Evolutionary conservation across 306 rosid genomes (phyloP), one percentile per base, ranked within the genome.

Genomic region (Lupinus albus): DNA sequence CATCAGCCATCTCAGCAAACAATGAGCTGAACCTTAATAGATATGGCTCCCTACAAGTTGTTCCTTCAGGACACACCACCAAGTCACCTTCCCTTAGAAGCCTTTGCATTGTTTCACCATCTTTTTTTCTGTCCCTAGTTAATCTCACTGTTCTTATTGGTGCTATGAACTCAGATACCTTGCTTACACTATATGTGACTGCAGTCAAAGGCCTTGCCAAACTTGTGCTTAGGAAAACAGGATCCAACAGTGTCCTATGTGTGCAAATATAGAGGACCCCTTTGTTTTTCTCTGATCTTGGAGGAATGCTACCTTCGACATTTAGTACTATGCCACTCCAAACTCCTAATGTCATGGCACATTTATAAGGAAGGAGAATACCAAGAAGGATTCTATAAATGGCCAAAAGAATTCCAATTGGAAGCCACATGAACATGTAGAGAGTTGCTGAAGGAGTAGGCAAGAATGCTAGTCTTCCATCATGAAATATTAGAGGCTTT

Each of bases 51-150:
- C 99, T 84, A 39, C 99, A 93, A 4, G 99, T 93, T 66, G 99
- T 93, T 63, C 99, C 99, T 75, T 93, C 99, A 16, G 99, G 99
- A 45, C 99, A 93, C 4, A 93, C 99, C 16, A 90, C 97, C 76
- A 93, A 74, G 36, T 93, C 97, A 2, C 97, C 99, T 82, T 88
- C 82, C 0, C 28, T 68, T 0, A 93, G 81, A 8, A 88, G 21
- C 28, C 16, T 80, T 71, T 82, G 66, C 97, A 93, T 93, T 2
- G 91, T 79, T 1, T 81, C 71, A 2, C 94, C 94, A 39, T 93
- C 99, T 61, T 77, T 58, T 8, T 58, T 74, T 54, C 99, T 76
- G 56, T 93, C 89, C 45, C 99, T 82, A 25, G 92, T 82, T 63
- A 88, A 60, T 13, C 95, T 82, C 63, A 86, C 89, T 0, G 95